Conservation (phyloP, 805 yeast genomes). For the Kluyveromyces aestuarii region DNA sequence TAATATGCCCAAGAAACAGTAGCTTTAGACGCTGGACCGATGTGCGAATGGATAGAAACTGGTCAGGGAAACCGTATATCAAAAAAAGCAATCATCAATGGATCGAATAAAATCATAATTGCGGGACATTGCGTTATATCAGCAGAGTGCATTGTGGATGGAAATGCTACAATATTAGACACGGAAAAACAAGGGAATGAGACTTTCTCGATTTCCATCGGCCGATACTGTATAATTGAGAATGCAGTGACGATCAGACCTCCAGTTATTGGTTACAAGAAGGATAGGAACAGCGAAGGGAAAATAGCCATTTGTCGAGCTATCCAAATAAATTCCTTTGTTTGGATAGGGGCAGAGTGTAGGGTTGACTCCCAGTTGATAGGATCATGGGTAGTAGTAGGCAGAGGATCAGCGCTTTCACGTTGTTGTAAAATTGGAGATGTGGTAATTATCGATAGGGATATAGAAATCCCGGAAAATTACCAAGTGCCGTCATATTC, state of each 20-base stretch:
- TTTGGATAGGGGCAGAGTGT: slow-evolving; percentile 1
- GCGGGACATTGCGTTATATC: slow-evolving; percentile 33
- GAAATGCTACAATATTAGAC: slow-evolving; percentile 22
- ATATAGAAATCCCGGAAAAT: slow-evolving; percentile 5
- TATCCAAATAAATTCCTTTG: slow-evolving; percentile 5
- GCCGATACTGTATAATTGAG: slow-evolving; percentile 4
- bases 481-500: slow-evolving; percentile 6
- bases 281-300: not conserved
- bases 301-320: slow-evolving; percentile 1
- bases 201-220: slow-evolving; percentile 5
- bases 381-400: slow-evolving; percentile 6
- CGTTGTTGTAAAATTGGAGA: slow-evolving; percentile 7
- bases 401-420: not conserved
- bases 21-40: no score
- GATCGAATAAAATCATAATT: slow-evolving; percentile 36
- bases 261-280: slow-evolving; percentile 4
- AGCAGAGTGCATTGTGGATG: slow-evolving; percentile 28
- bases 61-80: slow-evolving; percentile 43
- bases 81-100: slow-evolving; percentile 33
- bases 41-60: slow-evolving; percentile 38
- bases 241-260: slow-evolving; percentile 2
- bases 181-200: slow-evolving; percentile 2
- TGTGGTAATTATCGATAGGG: slow-evolving; percentile 5
- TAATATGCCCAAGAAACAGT: no score
- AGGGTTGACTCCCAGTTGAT: slow-evolving; percentile 1